A percentile compares a stretch with the other conserved stretches of the same genome.
These are phyloP conservation scores for Scleroderma bovista DNA, from an alignment of 768 basidiomycete genomes.

Conservation along the genomic window DNA sequence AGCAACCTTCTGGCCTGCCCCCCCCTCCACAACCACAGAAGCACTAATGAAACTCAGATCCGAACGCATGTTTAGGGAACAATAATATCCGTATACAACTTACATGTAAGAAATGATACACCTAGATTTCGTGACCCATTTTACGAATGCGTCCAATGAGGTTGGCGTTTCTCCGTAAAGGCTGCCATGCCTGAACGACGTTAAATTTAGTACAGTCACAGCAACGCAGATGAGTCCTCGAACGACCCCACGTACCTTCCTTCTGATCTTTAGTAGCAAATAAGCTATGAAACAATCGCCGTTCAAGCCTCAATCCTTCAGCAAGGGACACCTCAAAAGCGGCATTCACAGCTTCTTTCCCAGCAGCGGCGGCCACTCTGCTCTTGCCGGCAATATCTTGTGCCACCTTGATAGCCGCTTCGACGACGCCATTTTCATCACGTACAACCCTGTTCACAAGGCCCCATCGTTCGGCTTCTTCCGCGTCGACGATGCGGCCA, in stretches of 20 bases:
- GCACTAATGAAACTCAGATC: too few relatives aligned
- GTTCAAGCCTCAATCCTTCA: constrained; percentile 84
- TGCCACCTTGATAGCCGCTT: constrained; percentile 81
- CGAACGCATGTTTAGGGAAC: too few relatives aligned
- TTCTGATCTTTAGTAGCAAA: constrained; percentile 96
- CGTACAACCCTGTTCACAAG: constrained; percentile 77
- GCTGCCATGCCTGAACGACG: constrained; percentile 76
- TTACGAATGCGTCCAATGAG: constrained; percentile 64
- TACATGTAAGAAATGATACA: not conserved
- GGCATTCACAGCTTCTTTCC: constrained; percentile 93
- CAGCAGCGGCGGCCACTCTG: constrained; percentile 75
- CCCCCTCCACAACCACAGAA: too few relatives aligned
- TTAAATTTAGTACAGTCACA: constrained; percentile 1
- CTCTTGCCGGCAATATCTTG: constrained; percentile 78
- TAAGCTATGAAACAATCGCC: constrained; percentile 82
- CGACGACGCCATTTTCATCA: constrained; percentile 76
- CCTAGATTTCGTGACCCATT: too few relatives aligned
- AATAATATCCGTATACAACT: too few relatives aligned
- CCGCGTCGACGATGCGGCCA: constrained; percentile 73
- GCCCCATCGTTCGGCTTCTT: constrained; percentile 85
- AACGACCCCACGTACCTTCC: constrained; percentile 57
- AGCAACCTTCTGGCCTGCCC: too few relatives aligned
- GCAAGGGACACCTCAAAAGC: constrained; percentile 77
- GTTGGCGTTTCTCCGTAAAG: constrained; percentile 89
- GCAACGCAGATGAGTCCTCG: not conserved